A percentile compares a stretch with the other conserved stretches of the same genome.
Evolutionary conservation across 768 basidiomycete genomes (phyloP).

Genomic region (Exsudoporus frostii): DNA sequence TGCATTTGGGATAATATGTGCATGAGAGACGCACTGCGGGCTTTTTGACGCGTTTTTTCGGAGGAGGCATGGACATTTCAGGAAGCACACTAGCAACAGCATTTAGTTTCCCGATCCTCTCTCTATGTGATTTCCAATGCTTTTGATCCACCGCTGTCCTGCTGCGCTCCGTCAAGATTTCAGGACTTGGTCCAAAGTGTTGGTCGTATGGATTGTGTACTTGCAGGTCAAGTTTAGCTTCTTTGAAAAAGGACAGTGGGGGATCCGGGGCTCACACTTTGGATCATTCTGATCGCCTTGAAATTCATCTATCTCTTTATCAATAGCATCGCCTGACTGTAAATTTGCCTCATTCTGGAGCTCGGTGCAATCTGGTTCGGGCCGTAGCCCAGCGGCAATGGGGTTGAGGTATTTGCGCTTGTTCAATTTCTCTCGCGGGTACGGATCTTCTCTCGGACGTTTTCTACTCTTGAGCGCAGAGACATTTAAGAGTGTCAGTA

Average conservation of each 20-base stretch:
- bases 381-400: constrained; percentile 18
- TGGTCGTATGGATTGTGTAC: constrained; percentile 55
- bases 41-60: constrained; percentile 25
- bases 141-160: constrained; percentile 51
- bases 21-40: constrained; percentile 18
- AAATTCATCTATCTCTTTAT: constrained; percentile 25
- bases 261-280: constrained; percentile 11
- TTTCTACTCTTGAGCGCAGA: constrained; percentile 74
- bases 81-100: constrained; percentile 47
- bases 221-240: constrained; percentile 6
- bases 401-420: constrained; percentile 50
- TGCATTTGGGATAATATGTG: neutral
- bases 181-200: constrained; percentile 68
- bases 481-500: constrained; percentile 87
- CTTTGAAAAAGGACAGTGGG: neutral
- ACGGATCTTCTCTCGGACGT: constrained; percentile 43
- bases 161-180: constrained; percentile 46
- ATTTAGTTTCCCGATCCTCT: constrained; percentile 50
- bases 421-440: constrained; percentile 61
- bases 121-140: constrained; percentile 53
- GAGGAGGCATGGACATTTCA: constrained; percentile 34
- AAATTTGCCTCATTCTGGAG: neutral
- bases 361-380: constrained; percentile 8
- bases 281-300: constrained; percentile 31
- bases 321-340: constrained; percentile 25